phyloP scores from a whole-genome alignment of 1,284 basidiomycete species.

The Tetrapyrgos nigripes region DNA sequence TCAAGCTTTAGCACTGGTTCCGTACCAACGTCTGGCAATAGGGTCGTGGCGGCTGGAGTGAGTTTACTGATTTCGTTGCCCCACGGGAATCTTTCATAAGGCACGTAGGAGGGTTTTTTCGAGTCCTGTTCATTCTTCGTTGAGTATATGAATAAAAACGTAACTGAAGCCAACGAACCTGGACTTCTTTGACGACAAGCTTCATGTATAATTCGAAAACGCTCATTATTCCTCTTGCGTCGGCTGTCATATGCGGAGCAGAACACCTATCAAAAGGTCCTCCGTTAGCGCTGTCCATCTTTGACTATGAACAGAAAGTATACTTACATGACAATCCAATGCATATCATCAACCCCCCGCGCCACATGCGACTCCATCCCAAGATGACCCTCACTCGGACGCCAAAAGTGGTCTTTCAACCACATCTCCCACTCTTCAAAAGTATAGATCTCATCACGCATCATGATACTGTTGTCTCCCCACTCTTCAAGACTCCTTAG shows the following conservation, averaged over 20 bases:
- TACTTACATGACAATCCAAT: background rate
- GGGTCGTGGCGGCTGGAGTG: background rate
- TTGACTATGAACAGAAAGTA: background rate
- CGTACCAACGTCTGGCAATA: background rate
- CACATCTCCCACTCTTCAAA: background rate
- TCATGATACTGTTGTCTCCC: background rate
- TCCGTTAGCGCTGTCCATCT: background rate
- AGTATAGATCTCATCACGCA: background rate
- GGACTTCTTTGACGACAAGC: background rate
- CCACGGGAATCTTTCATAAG: background rate
- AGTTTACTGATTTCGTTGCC: background rate
- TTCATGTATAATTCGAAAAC: background rate
- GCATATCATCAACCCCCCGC: background rate
- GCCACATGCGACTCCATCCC: background rate
- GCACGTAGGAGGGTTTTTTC: too few relatives aligned
- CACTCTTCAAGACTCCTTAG: too few relatives aligned
- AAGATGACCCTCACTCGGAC: background rate
- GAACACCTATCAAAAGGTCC: background rate
- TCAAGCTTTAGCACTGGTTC: background rate
- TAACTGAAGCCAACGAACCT: background rate
- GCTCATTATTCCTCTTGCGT: background rate
- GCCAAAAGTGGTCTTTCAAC: background rate
- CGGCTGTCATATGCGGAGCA: background rate
- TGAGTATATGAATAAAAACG: too few relatives aligned
- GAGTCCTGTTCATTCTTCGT: too few relatives aligned